phyloP scores from a whole-genome alignment of 2,329 filamentous ascomycete genomes.

The Pestalotiopsis fici region DNA sequence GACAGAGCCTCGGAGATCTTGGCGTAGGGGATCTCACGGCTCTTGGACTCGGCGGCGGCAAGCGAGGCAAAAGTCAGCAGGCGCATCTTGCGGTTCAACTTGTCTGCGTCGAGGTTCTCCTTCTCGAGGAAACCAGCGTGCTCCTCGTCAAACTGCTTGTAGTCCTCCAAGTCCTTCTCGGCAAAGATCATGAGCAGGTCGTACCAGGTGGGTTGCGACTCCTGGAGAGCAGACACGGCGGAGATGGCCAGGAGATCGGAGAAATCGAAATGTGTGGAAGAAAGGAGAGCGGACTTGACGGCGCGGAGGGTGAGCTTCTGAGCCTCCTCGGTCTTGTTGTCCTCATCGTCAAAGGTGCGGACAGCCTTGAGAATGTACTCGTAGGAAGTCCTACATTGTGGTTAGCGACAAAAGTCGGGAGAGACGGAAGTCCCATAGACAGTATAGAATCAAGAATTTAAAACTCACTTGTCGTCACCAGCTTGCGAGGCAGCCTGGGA shows the following conservation, averaged over 20 bases:
- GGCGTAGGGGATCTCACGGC: conserved; percentile 85
- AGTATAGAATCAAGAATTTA: not conserved
- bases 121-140: conserved; percentile 83
- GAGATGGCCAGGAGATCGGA: conserved; percentile 80
- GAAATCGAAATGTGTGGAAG: conserved; percentile 66
- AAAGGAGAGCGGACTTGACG: conserved; percentile 53
- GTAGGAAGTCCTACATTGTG: conserved; percentile 55
- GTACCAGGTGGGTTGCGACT: conserved; percentile 81
- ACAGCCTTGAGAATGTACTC: conserved; percentile 67
- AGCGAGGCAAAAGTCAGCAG: conserved; percentile 90
- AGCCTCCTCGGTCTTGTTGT: conserved; percentile 59
- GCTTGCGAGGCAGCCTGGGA: conserved; percentile 78
- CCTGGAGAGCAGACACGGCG: conserved; percentile 82
- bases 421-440: not conserved
- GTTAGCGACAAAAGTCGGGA: not conserved
- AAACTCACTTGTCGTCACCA: conserved; percentile 72
- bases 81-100: conserved; percentile 92
- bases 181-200: conserved; percentile 95
- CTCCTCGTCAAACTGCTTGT: conserved; percentile 92
- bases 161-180: conserved; percentile 91
- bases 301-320: conserved; percentile 61
- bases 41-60: conserved; percentile 73
- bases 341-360: conserved; percentile 60
- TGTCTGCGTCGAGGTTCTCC: conserved; percentile 69
- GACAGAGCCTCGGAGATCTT: conserved; percentile 84